Evolutionary conservation across 177 flowering plant genomes (phyloP).

Genomic region (Tripterygium wilfordii): DNA sequence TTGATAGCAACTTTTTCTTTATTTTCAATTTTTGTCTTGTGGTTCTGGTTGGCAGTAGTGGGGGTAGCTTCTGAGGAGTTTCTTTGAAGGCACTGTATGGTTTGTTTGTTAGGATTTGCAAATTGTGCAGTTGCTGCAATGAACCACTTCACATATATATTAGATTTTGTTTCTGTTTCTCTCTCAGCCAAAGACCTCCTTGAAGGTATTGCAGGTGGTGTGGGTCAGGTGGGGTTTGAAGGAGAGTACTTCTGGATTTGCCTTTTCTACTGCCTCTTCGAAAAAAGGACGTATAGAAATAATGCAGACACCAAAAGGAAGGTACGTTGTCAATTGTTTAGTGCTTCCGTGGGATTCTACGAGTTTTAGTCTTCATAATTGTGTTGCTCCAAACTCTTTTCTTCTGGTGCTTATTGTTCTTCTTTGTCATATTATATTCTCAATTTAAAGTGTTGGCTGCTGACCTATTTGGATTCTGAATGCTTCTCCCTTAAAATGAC

Average conservation of each 20-base stretch:
- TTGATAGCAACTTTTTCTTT: constrained; percentile 10
- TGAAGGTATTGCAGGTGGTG: constrained; percentile 38
- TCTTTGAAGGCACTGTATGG: constrained; percentile 51
- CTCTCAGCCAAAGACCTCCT: constrained; percentile 23
- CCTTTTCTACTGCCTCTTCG: neutral
- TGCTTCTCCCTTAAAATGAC: too few relatives aligned
- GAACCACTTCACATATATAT: constrained; percentile 4
- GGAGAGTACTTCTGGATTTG: constrained; percentile 1
- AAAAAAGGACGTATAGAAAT: constrained; percentile 1
- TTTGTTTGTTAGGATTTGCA: constrained; percentile 24
- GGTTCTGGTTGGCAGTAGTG: constrained; percentile 52
- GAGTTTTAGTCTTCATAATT: too few relatives aligned
- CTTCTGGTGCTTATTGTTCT: too few relatives aligned
- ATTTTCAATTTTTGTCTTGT: constrained; percentile 6
- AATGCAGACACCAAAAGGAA: constrained; percentile 80
- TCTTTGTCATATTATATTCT: too few relatives aligned
- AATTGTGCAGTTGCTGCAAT: neutral
- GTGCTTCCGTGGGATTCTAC: too few relatives aligned
- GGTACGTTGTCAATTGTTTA: constrained; percentile 27
- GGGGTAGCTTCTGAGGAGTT: constrained; percentile 51
- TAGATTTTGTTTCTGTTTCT: constrained; percentile 9
- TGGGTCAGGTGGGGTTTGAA: constrained; percentile 44
- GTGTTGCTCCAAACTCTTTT: too few relatives aligned
- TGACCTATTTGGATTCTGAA: too few relatives aligned
- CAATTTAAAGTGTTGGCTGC: too few relatives aligned